These are phyloP conservation scores for Tuber calosporum DNA, from an alignment of 495 filamentous ascomycete genomes.

Conservation along the genomic window DNA sequence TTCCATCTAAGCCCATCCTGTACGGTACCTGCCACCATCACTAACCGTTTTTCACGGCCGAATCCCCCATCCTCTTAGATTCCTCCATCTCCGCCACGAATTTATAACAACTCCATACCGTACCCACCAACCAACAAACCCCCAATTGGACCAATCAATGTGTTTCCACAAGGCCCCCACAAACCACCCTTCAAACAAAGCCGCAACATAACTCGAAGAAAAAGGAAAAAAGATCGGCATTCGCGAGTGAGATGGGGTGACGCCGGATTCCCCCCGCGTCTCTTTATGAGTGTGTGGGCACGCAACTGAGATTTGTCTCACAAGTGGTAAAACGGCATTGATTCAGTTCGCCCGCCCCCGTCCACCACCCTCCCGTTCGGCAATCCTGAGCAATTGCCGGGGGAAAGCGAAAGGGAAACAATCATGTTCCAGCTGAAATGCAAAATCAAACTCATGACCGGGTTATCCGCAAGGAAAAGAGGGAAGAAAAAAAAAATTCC, in stretches of 20 bases:
- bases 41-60: neutral
- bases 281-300: neutral
- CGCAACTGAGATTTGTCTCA: constrained; percentile 5
- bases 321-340: constrained; percentile 5
- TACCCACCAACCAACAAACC: constrained; percentile 4
- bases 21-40: constrained; percentile 1
- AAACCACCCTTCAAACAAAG: constrained; percentile 2
- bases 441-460: constrained; percentile 6
- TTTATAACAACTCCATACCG: constrained; percentile 3
- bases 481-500: neutral
- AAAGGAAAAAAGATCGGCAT: neutral
- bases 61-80: neutral
- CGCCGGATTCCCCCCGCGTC: neutral
- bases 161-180: neutral
- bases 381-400: constrained; percentile 1
- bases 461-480: neutral
- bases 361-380: constrained; percentile 6
- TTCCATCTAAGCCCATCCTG: neutral
- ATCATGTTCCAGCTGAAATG: constrained; percentile 2
- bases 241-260: neutral
- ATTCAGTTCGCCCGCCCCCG: neutral
- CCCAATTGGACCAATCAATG: neutral
- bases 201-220: neutral
- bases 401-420: neutral
- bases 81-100: neutral